Conservation (phyloP, 2,329 filamentous ascomycete species). For the Neopestalotiopsis rosae region DNA sequence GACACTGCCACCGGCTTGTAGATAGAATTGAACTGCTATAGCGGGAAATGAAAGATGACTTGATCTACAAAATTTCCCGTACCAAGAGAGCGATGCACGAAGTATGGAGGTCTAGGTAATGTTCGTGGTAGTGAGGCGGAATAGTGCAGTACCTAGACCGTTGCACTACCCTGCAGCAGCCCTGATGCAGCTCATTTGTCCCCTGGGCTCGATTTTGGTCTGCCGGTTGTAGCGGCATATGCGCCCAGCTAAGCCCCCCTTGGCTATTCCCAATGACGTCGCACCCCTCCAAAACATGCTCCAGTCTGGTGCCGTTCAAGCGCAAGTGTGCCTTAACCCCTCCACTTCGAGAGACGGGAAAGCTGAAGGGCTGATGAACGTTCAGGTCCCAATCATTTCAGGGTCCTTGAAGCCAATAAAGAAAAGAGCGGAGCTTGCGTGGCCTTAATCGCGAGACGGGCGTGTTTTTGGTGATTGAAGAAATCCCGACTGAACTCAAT, state of each 20-base stretch:
- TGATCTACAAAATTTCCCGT: no score
- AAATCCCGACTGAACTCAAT: background rate
- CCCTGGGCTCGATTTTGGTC: background rate
- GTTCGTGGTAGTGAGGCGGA: no score
- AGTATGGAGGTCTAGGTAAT: no score
- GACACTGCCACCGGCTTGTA: no score
- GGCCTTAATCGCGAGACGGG: background rate
- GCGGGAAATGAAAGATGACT: no score
- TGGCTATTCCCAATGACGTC: conserved; percentile 7
- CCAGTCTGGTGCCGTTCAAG: background rate
- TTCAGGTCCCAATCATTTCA: conserved; percentile 1
- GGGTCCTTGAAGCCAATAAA: background rate
- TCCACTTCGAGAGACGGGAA: background rate
- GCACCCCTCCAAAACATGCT: background rate
- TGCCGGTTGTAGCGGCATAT: conserved; percentile 6
- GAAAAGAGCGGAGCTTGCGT: conserved; percentile 4
- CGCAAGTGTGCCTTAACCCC: background rate
- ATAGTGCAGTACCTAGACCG: no score
- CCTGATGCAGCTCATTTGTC: background rate
- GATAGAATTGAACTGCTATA: no score
- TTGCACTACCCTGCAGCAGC: background rate
- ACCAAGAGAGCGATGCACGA: no score
- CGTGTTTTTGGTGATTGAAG: background rate
- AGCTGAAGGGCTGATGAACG: background rate
- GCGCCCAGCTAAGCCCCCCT: conserved; percentile 1